Evolutionary conservation across 2,329 filamentous ascomycete species (phyloP).

Genomic region (Alternaria consortialis): DNA sequence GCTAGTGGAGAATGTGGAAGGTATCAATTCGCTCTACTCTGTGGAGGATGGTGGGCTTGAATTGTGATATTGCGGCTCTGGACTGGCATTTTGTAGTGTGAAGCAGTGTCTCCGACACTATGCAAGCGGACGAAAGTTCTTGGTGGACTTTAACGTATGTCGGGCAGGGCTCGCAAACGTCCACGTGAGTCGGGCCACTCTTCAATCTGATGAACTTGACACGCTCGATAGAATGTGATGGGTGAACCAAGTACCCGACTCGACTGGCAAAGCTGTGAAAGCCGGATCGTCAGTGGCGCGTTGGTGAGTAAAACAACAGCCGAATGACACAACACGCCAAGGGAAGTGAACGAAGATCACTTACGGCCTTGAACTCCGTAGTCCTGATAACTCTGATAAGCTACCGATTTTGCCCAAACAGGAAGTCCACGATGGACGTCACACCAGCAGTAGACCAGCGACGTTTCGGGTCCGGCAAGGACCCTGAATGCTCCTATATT

Average conservation of each 20-base stretch:
- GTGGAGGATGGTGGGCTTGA: neutral
- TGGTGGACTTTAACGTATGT: neutral
- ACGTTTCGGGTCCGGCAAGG: neutral
- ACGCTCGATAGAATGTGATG: neutral
- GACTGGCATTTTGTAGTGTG: neutral
- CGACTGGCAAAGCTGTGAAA: neutral
- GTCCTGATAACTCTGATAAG: neutral
- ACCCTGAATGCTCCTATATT: neutral
- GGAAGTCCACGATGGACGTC: slow-evolving; percentile 14
- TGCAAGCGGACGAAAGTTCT: neutral
- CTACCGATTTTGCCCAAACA: neutral
- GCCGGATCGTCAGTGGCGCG: neutral
- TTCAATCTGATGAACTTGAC: neutral
- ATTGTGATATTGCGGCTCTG: neutral
- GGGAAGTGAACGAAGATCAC: neutral
- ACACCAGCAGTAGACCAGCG: neutral
- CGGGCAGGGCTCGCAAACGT: too few relatives aligned
- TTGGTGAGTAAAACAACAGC: neutral
- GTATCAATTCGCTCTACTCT: neutral
- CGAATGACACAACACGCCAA: neutral
- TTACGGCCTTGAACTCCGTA: neutral
- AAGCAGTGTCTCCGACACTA: neutral
- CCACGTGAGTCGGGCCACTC: neutral
- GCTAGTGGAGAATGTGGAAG: neutral
- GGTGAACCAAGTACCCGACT: neutral